These are phyloP conservation scores for Hypoxylon subgilvum DNA, from an alignment of 495 filamentous ascomycete species.

Conservation along the genomic window DNA sequence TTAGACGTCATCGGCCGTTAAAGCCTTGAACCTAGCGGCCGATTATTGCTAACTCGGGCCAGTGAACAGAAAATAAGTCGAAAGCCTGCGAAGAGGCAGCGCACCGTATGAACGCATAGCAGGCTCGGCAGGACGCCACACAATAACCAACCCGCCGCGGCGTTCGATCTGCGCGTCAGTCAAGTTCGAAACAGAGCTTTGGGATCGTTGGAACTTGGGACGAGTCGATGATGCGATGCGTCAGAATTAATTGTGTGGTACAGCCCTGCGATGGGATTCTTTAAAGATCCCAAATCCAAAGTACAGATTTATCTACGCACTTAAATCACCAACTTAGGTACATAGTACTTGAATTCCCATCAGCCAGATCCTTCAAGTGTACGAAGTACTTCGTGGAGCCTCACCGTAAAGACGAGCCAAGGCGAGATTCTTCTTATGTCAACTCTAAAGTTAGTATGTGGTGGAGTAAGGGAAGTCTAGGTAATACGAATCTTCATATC, in stretches of 20 bases:
- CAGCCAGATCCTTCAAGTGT: conserved; percentile 1
- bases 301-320: too few relatives aligned
- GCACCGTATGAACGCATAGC: conserved; percentile 31
- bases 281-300: too few relatives aligned
- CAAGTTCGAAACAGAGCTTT: conserved; percentile 16
- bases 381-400: background rate
- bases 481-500: conserved; percentile 16
- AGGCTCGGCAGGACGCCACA: conserved; percentile 32
- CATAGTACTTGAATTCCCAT: too few relatives aligned
- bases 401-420: background rate
- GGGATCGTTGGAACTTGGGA: conserved; percentile 18
- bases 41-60: conserved; percentile 24
- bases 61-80: conserved; percentile 2
- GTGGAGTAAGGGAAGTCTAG: conserved; percentile 4
- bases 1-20: conserved; percentile 17
- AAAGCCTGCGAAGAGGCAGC: conserved; percentile 6
- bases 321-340: too few relatives aligned
- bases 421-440: conserved; percentile 6
- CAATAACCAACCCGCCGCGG: conserved; percentile 30
- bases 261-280: too few relatives aligned
- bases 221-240: conserved; percentile 8
- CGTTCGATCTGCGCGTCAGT: conserved; percentile 37
- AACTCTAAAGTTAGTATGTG: conserved; percentile 21
- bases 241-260: background rate
- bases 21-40: conserved; percentile 22